Conservation (phyloP, 1,284 basidiomycete genomes). For the Neotropicomus parvogracilis region DNA sequence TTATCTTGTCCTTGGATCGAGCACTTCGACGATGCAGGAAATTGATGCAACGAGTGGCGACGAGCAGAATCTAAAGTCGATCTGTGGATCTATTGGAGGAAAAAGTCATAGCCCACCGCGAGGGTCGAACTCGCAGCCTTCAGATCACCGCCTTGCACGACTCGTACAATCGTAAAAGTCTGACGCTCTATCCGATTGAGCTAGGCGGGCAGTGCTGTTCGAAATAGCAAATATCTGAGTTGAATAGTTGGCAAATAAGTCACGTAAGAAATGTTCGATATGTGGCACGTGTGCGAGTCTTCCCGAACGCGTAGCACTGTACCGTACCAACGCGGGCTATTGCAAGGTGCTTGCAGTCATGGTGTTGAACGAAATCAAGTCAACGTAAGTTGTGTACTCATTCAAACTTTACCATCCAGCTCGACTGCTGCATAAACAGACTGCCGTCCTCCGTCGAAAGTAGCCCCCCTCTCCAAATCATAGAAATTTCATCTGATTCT, state of each 20-base stretch:
- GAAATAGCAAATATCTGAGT: too few relatives aligned
- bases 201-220: constrained; percentile 59
- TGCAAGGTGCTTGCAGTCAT: too few relatives aligned
- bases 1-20: too few relatives aligned
- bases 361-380: constrained; percentile 1
- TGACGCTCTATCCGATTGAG: constrained; percentile 87
- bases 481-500: constrained; percentile 54
- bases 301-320: constrained; percentile 5
- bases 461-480: constrained; percentile 33
- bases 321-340: neutral
- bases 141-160: constrained; percentile 44
- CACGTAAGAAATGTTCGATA: constrained; percentile 18
- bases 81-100: too few relatives aligned
- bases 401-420: neutral
- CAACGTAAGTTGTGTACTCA: constrained; percentile 13
- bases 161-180: constrained; percentile 46
- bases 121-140: constrained; percentile 92
- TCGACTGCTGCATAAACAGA: neutral
- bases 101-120: constrained; percentile 66
- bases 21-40: too few relatives aligned
- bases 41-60: too few relatives aligned
- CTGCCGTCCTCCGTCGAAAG: neutral
- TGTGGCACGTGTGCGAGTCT: constrained; percentile 15
- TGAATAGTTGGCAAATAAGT: too few relatives aligned
- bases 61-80: too few relatives aligned